Conservation (phyloP, 106 monocot genomes). For the Xerophyta viscosa region DNA sequence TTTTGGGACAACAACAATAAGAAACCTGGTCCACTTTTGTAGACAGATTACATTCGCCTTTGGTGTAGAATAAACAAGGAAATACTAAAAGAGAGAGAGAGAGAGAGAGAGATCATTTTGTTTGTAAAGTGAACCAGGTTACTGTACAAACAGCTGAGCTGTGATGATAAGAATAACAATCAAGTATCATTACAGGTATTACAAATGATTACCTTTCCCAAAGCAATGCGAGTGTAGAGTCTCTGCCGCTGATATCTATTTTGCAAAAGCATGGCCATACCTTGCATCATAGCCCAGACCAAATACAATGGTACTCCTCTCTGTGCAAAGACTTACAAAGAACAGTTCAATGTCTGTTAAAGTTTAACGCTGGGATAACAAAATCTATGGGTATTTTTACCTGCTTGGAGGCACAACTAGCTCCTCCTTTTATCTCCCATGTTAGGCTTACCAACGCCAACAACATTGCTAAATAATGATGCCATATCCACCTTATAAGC, state of each 20-base stretch:
- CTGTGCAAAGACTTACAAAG: constrained; percentile 35
- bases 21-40: too few relatives aligned
- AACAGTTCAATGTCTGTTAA: neutral
- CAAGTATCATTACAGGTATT: too few relatives aligned
- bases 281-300: constrained; percentile 77
- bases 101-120: too few relatives aligned
- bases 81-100: too few relatives aligned
- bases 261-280: constrained; percentile 79
- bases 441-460: constrained; percentile 78
- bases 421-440: constrained; percentile 94
- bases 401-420: constrained; percentile 75
- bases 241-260: constrained; percentile 85
- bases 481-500: constrained; percentile 96
- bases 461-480: constrained; percentile 89
- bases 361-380: neutral
- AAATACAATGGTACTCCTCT: constrained; percentile 61
- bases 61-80: too few relatives aligned
- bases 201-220: constrained; percentile 65
- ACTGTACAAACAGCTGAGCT: too few relatives aligned
- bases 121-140: too few relatives aligned
- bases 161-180: too few relatives aligned
- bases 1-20: too few relatives aligned
- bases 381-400: constrained; percentile 19
- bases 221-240: constrained; percentile 76
- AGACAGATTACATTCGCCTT: too few relatives aligned